Conservation (phyloP, 2,329 filamentous ascomycete genomes). For the Penicillium sp. region DNA sequence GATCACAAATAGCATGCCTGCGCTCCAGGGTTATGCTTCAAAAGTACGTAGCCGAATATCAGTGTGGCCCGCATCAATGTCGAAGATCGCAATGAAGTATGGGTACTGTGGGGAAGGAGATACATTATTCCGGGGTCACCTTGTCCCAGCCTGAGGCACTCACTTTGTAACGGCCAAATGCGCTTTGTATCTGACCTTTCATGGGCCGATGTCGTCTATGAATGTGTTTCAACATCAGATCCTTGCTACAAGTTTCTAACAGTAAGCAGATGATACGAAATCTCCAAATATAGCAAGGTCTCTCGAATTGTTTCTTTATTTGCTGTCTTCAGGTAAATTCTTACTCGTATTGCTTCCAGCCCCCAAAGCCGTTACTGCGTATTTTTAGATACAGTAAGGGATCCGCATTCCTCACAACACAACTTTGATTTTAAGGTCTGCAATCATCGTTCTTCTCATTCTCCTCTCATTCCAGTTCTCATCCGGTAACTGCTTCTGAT, state of each 20-base stretch:
- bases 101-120: slow-evolving; percentile 4
- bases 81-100: background rate
- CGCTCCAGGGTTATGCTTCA: background rate
- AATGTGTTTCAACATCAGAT: background rate
- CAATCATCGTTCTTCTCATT: slow-evolving; percentile 16
- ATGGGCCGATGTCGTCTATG: background rate
- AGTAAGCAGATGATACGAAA: background rate
- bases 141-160: background rate
- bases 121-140: background rate
- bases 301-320: background rate
- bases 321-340: background rate
- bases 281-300: background rate
- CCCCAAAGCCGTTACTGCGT: slow-evolving; percentile 17
- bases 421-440: slow-evolving; percentile 12
- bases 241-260: background rate
- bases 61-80: slow-evolving; percentile 8
- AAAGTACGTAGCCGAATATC: slow-evolving; percentile 4
- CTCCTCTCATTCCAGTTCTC: slow-evolving; percentile 19
- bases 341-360: slow-evolving; percentile 11
- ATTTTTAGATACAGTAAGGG: slow-evolving; percentile 28
- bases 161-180: slow-evolving; percentile 3
- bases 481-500: slow-evolving; percentile 17
- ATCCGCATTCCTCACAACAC: slow-evolving; percentile 25
- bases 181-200: background rate
- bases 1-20: too few species aligned